Evolutionary conservation across 129 eudicot genomes (phyloP).

Genomic region (Pseudognaphalium luteoalbum): DNA sequence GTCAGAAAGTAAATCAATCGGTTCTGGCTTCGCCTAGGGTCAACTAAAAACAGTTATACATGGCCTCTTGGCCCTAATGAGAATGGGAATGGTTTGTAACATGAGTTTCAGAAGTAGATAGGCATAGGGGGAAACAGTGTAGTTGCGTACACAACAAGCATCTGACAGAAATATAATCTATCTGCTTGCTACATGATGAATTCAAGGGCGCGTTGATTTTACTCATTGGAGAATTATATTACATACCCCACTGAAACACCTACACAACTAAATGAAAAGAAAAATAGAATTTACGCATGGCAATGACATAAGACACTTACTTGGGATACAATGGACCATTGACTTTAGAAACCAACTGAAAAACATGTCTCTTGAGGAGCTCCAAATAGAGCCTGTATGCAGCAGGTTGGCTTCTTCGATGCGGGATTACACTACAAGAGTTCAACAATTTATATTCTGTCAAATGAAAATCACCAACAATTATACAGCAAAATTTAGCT

Average conservation of each 20-base stretch:
- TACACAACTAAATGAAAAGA: not conserved
- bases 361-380: slow-evolving; percentile 75
- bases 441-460: not conserved
- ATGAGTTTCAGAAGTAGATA: not conserved
- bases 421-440: slow-evolving; percentile 65
- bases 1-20: not conserved
- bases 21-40: not conserved
- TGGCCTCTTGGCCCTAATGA: too few relatives aligned
- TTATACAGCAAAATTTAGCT: not conserved
- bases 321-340: slow-evolving; percentile 63
- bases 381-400: slow-evolving; percentile 92
- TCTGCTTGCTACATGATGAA: not conserved
- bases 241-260: not conserved
- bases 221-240: not conserved
- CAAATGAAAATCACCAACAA: not conserved
- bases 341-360: slow-evolving; percentile 65
- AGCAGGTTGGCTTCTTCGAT: slow-evolving; percentile 70
- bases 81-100: not conserved
- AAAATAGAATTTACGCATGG: not conserved
- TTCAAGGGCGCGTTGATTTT: not conserved
- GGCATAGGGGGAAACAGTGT: not conserved
- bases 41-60: not conserved
- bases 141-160: not conserved
- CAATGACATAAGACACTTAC: slow-evolving; percentile 45
- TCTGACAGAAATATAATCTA: not conserved